Evolutionary conservation across 139 green algal genomes (phyloP), one percentile per base, ranked within the genome.

Genomic region (Picochlorum sp.): DNA sequence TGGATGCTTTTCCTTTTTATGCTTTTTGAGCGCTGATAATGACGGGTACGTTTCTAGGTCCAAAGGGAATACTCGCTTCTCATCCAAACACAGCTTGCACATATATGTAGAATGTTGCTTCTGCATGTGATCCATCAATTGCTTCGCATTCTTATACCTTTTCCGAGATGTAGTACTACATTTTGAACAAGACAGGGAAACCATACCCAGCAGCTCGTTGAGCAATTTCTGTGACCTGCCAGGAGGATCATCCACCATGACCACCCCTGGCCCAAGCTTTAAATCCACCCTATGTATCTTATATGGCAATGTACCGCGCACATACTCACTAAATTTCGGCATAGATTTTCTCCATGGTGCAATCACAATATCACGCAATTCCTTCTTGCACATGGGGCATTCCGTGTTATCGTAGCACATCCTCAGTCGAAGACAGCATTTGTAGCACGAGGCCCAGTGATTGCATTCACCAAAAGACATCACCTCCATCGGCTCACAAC

Each of bases 371-470:
- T 82, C 63, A 5, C 60, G 28, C 26, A 75, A 63, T 10, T 82
- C 67, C 1, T 64, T 30, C 55, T 91, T 92, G 81, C 86, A 92
- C 45, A 92, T 63, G 6, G 81, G 75, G 69, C 86, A 92, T 23
- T 66, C 71, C 10, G 37, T 65, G 58, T 83, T 77, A 1, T 62
- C n/a, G 69, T 88, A 92, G 11, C 69, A 79, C 67, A 90, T 63
- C 15, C 83, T 72, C 60, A 89, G 26, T 38, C 85, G 78, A 74
- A 90, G 68, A 54, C 51, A 77, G 70, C 80, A 88, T n/a, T 44
- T 37, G 2, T 65, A 70, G 63, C 83, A 87, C 15, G 63, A 60
- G n/a, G 49, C 13, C 18, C n/a, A 56, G 62, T 88, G 82, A 59
- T 69, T 73, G 51, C 82, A 88, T 10, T 47, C 32, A 0, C 81